Evolutionary conservation across 2,329 filamentous ascomycete genomes (phyloP).

Genomic region (Diaporthe humulicola): DNA sequence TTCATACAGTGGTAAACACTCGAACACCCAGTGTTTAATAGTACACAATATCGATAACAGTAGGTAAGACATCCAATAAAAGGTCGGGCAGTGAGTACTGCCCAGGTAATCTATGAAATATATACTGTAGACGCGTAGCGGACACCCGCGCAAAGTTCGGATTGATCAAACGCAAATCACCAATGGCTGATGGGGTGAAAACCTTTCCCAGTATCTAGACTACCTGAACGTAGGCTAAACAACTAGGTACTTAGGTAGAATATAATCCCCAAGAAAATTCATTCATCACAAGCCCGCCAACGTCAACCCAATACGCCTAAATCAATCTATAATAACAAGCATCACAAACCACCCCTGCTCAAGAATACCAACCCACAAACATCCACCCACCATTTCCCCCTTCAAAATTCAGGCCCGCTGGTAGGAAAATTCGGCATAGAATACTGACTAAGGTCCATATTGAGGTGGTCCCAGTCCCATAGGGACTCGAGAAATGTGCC

Average conservation of each 20-base stretch:
- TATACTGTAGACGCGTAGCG: too few species aligned
- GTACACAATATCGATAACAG: too few species aligned
- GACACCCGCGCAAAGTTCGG: too few species aligned
- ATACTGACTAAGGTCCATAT: slow-evolving; percentile 29
- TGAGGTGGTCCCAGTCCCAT: slow-evolving; percentile 37
- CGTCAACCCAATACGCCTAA: background rate
- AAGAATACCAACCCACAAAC: background rate
- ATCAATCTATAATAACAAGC: background rate
- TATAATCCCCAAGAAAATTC: background rate
- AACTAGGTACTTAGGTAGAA: background rate
- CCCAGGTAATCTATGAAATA: too few species aligned
- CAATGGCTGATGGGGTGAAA: too few species aligned
- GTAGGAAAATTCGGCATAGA: background rate
- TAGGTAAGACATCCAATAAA: too few species aligned
- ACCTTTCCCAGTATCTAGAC: background rate
- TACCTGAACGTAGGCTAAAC: background rate
- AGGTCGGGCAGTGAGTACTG: too few species aligned
- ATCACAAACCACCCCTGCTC: background rate
- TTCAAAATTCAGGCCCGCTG: slow-evolving; percentile 3
- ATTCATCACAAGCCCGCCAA: background rate
- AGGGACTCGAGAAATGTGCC: slow-evolving; percentile 38
- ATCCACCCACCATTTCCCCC: background rate
- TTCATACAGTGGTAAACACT: too few species aligned
- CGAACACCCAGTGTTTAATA: too few species aligned
- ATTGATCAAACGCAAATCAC: too few species aligned